Base-by-base conservation (phyloP, 768 basidiomycete species). In the Tylopilus intermedius region DNA sequence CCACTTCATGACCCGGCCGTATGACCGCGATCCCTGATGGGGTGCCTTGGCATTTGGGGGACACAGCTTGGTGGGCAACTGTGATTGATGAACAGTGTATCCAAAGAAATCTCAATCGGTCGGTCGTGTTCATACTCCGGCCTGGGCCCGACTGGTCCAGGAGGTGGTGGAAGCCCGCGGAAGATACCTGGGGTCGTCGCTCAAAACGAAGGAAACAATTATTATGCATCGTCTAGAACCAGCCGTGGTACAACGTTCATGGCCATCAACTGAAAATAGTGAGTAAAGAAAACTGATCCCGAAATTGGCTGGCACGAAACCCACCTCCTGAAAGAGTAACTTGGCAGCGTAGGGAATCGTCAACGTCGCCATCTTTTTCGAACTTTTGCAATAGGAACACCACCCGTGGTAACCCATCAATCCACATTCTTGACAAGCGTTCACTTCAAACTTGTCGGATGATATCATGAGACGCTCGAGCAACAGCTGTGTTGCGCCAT, bases 391-490 rank as follows among this genome's bases (percentile, higher is more conserved):
- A 63, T 91, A 92, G n/a, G 90, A 82, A 69, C 94, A 97, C 93
- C 94, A 97, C 53, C 91, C 90, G 63, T 88, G 84, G 67, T 91
- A 90, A 3, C 94, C 96, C 80, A 98, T 86, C 59, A 97, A 72
- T 8, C 96, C 96, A 68, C 96, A 99, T 52, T 86, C 81, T 61
- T 93, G 80, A 67, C 96, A 99, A 11, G 94, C 94, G 62, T 95
- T 90, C 48, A 96, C 91, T 69, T 96, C 91, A 65, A 98, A 99
- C 63, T 91, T 91, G 72, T 99, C 96, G 22, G 94, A 96, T 6
- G 95, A 98, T 55, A 98, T 94, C 96, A 99, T 99, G 14, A 99
- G 79, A 24, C 96, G 88, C 71, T 99, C 96, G 2, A 99, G 82
- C 32, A 99, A 75, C 42, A 99, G 79, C 63, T 98, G 95, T 0